Evolutionary conservation across 2,329 filamentous ascomycete species (phyloP), one percentile per base, ranked within the genome.

Genomic region (Pseudocercospora vitis): DNA sequence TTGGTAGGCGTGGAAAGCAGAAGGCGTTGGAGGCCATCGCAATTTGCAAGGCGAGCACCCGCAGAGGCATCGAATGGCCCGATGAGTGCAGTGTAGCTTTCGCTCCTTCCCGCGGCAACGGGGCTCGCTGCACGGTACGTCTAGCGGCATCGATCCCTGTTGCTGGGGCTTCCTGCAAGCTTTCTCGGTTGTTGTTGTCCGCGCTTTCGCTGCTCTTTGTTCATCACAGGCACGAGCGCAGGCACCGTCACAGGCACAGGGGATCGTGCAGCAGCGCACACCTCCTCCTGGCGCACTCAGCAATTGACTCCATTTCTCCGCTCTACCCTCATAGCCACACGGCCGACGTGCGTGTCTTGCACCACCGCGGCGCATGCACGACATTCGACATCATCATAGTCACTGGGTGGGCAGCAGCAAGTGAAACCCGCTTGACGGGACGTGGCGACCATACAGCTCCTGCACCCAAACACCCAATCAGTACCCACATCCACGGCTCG

Each of bases 391-490:
- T n/a, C 21, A 24, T 21, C 8, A 12, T 29, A 11, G 6, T 6
- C 26, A 29, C 37, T n/a, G n/a, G n/a, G n/a, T n/a, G 12, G 19
- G 7, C 37, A 40, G 37, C 37, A 40, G 9, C 18, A 42, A 24
- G 37, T 24, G 37, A 42, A 42, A 42, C 37, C 12, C 9, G 8
- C 33, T 21, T 21, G 18, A 42, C 37, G 37, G 18, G 37, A 42
- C 31, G n/a, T 35, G 31, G 14, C 37, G 19, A 42, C 19, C 11
- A 19, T 19, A 37, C 37, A 42, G 21, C 37, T 8, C 21, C 19
- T 21, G 37, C n/a, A 42, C 12, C 37, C 37, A 18, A 11, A 26
- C 19, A 26, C 42, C 54, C 46, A 53, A 57, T 57, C 50, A 53
- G 31, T 19, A 19, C 24, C 46, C 16, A 35, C 31, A 47, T 26